These are phyloP conservation scores for Diaporthe caulivora DNA, from an alignment of 2,329 filamentous ascomycete species.

Conservation along the genomic window DNA sequence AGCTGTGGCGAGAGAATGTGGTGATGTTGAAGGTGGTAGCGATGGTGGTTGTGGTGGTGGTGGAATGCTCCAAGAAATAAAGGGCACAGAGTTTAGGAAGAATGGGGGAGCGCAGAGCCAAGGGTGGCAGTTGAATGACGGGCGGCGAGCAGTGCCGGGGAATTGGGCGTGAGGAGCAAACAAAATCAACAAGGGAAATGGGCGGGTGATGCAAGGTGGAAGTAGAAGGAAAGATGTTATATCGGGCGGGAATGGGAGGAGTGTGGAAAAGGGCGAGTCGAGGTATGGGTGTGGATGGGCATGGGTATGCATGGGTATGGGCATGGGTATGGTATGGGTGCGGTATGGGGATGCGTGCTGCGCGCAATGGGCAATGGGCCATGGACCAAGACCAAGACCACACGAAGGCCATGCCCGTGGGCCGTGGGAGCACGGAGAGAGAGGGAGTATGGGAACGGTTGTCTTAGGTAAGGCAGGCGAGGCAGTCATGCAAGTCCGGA, in stretches of 20 bases:
- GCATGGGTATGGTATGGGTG: constrained; percentile 10
- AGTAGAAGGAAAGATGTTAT: constrained; percentile 35
- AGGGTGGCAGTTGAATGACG: constrained; percentile 4
- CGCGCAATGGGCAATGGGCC: constrained; percentile 8
- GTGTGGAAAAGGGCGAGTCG: constrained; percentile 38
- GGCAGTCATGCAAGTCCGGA: constrained; percentile 23
- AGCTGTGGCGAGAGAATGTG: neutral
- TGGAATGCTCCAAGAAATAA: constrained; percentile 17
- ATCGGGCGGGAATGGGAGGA: constrained; percentile 35
- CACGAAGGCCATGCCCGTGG: constrained; percentile 2
- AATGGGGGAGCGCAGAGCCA: neutral
- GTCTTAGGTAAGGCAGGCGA: constrained; percentile 38
- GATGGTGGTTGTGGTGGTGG: constrained; percentile 9
- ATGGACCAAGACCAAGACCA: constrained; percentile 16
- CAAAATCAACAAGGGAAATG: constrained; percentile 36
- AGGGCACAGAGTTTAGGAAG: constrained; percentile 18
- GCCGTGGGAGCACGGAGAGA: constrained; percentile 8
- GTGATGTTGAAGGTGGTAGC: neutral
- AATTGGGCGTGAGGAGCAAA: constrained; percentile 23
- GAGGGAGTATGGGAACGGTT: neutral
- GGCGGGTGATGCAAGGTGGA: constrained; percentile 34
- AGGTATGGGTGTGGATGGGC: constrained; percentile 32
- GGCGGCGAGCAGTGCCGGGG: constrained; percentile 14
- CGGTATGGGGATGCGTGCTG: constrained; percentile 16
- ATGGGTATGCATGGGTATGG: constrained; percentile 20